A percentile compares a stretch with the other conserved stretches of the same genome.
Evolutionary conservation across 1,139 yeast species (phyloP).

Genomic region (Magnusiomyces fungicola): DNA sequence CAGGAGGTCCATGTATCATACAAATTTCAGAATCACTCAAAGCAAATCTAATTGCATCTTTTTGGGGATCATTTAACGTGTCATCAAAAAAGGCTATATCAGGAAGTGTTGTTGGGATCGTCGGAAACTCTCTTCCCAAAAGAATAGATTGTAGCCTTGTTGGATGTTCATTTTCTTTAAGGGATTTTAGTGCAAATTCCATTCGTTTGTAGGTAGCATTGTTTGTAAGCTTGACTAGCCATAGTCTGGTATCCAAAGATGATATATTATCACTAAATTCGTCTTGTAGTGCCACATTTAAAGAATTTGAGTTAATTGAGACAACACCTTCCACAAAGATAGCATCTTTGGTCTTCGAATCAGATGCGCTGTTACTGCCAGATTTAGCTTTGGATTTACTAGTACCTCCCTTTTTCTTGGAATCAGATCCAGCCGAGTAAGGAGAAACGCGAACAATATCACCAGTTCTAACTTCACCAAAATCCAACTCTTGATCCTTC

Average conservation of each 20-base stretch:
- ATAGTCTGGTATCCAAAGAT: constrained; percentile 28
- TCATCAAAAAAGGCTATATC: constrained; percentile 40
- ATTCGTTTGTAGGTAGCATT: constrained; percentile 54
- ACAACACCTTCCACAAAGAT: constrained; percentile 51
- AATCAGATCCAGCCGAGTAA: constrained; percentile 24
- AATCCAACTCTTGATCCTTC: constrained; percentile 37
- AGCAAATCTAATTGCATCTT: constrained; percentile 50
- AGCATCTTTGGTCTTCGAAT: not conserved
- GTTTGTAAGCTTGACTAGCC: constrained; percentile 36
- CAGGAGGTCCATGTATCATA: constrained; percentile 72
- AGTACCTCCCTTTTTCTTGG: constrained; percentile 16
- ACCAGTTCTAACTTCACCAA: constrained; percentile 63
- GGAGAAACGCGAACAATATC: constrained; percentile 46
- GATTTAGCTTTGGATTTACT: not conserved
- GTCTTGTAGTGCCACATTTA: constrained; percentile 60
- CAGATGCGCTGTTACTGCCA: constrained; percentile 8
- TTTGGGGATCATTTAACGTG: constrained; percentile 64
- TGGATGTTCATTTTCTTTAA: constrained; percentile 40
- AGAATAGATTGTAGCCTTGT: constrained; percentile 23
- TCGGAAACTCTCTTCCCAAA: constrained; percentile 24
- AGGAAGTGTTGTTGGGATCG: constrained; percentile 14
- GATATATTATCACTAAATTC: constrained; percentile 32
- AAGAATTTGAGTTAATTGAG: constrained; percentile 40
- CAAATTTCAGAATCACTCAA: constrained; percentile 41
- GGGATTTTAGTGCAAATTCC: constrained; percentile 68